phyloP scores from a whole-genome alignment of 352 stramenopile genomes.

The Peronospora farinosa region DNA sequence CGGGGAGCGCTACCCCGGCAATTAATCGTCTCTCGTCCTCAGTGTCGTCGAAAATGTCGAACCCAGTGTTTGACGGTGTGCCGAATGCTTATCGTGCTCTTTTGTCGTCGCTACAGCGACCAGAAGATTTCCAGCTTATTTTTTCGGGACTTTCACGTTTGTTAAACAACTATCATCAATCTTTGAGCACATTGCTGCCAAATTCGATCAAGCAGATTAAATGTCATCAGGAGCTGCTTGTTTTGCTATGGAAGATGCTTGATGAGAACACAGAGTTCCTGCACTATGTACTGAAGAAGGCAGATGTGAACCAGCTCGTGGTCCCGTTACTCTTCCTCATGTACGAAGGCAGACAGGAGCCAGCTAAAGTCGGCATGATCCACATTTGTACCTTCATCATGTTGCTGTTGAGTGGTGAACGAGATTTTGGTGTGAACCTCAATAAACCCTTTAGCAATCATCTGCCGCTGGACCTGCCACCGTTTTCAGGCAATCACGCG shows the following conservation, averaged over 20 bases:
- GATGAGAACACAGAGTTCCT: constrained; percentile 96
- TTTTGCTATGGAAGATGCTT: constrained; percentile 97
- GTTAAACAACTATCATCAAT: constrained; percentile 95
- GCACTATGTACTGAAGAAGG: constrained; percentile 90
- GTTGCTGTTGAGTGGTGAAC: constrained; percentile 93
- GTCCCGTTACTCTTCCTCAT: constrained; percentile 84
- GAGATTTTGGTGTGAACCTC: constrained; percentile 95
- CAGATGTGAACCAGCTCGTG: constrained; percentile 90
- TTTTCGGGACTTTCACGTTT: constrained; percentile 92
- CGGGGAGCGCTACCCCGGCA: constrained; percentile 30
- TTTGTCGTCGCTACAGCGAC: constrained; percentile 57
- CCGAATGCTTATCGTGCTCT: constrained; percentile 67
- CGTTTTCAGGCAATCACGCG: constrained; percentile 93
- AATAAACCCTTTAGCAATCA: constrained; percentile 94
- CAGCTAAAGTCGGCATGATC: constrained; percentile 92
- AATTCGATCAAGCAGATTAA: constrained; percentile 92
- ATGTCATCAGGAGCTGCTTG: constrained; percentile 95
- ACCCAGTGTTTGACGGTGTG: constrained; percentile 33
- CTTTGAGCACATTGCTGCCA: constrained; percentile 90
- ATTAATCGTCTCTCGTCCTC: constrained; percentile 26
- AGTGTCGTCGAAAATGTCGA: constrained; percentile 25
- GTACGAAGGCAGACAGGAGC: constrained; percentile 92
- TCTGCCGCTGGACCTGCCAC: constrained; percentile 90
- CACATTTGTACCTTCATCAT: constrained; percentile 99
- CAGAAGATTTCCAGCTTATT: constrained; percentile 90